Conservation (phyloP, 2,329 filamentous ascomycete species). For the Paecilomyces sp. region DNA sequence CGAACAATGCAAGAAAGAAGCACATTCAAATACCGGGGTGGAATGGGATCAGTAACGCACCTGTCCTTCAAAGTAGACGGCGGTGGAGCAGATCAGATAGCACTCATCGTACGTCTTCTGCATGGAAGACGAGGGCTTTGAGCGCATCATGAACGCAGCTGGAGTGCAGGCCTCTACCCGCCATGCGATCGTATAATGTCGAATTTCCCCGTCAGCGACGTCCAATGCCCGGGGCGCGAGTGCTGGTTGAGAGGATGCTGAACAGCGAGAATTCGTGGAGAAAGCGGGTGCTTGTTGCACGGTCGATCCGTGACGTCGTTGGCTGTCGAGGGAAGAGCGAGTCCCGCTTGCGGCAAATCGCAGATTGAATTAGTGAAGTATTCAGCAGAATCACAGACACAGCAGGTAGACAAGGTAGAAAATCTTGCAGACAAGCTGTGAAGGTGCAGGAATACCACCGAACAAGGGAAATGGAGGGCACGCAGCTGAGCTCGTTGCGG, state of each 20-base stretch:
- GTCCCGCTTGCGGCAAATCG: slow-evolving; percentile 11
- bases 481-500: background rate
- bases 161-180: slow-evolving; percentile 15
- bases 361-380: no score
- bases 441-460: no score
- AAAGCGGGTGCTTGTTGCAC: slow-evolving; percentile 1
- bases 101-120: slow-evolving; percentile 98
- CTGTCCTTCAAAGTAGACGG: slow-evolving; percentile 92
- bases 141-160: slow-evolving; percentile 40
- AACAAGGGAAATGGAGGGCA: background rate
- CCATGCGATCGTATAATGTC: slow-evolving; percentile 11
- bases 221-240: background rate
- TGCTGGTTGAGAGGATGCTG: background rate
- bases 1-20: background rate
- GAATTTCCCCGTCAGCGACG: background rate
- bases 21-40: background rate
- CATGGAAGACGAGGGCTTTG: slow-evolving; percentile 62
- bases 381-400: no score
- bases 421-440: no score
- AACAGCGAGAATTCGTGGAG: background rate
- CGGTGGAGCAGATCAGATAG: slow-evolving; percentile 89
- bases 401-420: no score
- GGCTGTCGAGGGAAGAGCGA: slow-evolving; percentile 3
- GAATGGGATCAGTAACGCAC: slow-evolving; percentile 39
- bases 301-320: slow-evolving; percentile 27